Evolutionary conservation across 805 yeast species (phyloP), one percentile per base, ranked within the genome.

Genomic region (Hanseniaspora clermontiae): DNA sequence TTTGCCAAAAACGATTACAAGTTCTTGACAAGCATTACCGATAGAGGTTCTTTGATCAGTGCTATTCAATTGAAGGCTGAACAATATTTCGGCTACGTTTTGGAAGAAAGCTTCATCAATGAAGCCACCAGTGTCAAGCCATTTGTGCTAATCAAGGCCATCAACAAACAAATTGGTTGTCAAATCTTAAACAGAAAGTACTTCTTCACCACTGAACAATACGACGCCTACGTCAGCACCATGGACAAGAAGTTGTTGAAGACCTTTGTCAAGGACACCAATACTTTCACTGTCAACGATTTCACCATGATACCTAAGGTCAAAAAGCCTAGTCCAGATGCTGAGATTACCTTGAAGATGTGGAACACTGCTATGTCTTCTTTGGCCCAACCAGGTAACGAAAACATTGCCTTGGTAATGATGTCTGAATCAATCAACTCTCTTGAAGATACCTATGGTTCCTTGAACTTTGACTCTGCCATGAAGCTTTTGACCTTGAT

Each of bases 361-460:
- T 81, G 81, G 75, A 81, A 79, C 45, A 78, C 81, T 63, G 90
- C 88, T 53, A 67, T 70, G 66, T 68, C 39, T 27, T 53, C 46
- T n/a, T 34, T 43, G 17, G 20, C 19, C 29, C 24, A 46, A 24
- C 56, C 56, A 40, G 56, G 34, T 4, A 40, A 31, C 7, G 65
- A 64, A 27, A 79, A 78, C 8, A 72, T 79, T 31, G 95, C 90
- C 11, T 65, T 83, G 58, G 74, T 78, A 37, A 75, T 86, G 54
- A 70, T 90, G 61, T 70, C 75, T 34, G 96, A 91, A 67, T 75
- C 93, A 32, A 71, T 87, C 38, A 71, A 83, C 9, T 75, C 88
- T 55, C 80, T 80, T 60, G 95, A 89, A 67, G 95, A 88, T 65
- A 80, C 87, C 34, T 86, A 86, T 63, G 96, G 97, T 34, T 67